Evolutionary conservation across 208 protist species (phyloP).

Genomic region (Acanthamoeba royreba): DNA sequence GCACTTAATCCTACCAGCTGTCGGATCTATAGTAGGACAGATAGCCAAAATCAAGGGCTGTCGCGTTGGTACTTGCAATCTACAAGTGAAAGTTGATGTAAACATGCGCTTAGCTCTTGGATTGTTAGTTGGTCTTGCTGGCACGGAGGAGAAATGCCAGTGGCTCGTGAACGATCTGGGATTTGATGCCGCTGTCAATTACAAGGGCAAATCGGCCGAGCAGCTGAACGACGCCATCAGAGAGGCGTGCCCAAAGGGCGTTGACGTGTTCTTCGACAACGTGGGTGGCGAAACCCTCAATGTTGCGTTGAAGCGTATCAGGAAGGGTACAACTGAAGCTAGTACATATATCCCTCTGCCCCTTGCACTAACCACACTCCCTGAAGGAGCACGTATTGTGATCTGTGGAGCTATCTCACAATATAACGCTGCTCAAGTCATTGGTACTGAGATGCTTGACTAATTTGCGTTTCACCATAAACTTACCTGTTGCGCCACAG

Average conservation of each 20-base stretch:
- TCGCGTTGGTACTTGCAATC: conserved; percentile 50
- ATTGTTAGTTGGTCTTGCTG: conserved; percentile 51
- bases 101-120: background rate
- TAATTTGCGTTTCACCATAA: background rate
- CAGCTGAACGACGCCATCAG: conserved; percentile 40
- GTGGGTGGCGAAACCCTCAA: conserved; percentile 66
- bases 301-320: background rate
- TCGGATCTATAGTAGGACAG: conserved; percentile 57
- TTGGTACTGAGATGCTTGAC: background rate
- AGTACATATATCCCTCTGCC: too few relatives aligned
- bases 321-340: background rate
- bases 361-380: too few relatives aligned
- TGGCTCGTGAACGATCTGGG: conserved; percentile 51
- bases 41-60: conserved; percentile 59
- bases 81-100: background rate
- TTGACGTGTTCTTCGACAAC: conserved; percentile 80
- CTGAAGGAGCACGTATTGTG: conserved; percentile 54
- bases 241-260: conserved; percentile 62
- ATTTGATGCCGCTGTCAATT: conserved; percentile 68
- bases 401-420: conserved; percentile 59
- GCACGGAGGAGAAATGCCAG: conserved; percentile 60
- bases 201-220: conserved; percentile 54
- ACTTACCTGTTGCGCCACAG: background rate
- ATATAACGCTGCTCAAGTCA: conserved; percentile 3
- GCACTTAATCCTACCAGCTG: conserved; percentile 9